Conservation (phyloP, 768 basidiomycete genomes). For the Amanita rimosa region DNA sequence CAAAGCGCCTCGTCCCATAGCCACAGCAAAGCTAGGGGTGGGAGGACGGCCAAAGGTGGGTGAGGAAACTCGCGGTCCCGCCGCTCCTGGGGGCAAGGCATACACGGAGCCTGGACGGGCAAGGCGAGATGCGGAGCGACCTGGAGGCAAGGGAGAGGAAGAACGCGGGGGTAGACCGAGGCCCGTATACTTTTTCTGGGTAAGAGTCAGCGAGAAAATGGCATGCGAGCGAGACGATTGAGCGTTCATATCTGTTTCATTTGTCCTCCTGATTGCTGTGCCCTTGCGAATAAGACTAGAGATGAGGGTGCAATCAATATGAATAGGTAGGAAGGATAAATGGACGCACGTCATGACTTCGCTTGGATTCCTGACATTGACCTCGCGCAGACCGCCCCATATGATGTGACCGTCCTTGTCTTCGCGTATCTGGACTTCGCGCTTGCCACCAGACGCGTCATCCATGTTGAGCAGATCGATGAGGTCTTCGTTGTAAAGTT, state of each 20-base stretch:
- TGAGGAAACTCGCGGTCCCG: slow-evolving; percentile 48
- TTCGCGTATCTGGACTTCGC: slow-evolving; percentile 92
- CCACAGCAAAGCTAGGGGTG: slow-evolving; percentile 69
- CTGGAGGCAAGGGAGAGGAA: slow-evolving; percentile 65
- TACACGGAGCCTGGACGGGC: slow-evolving; percentile 79
- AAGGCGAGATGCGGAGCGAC: slow-evolving; percentile 68
- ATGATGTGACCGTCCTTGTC: slow-evolving; percentile 96
- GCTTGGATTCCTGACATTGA: slow-evolving; percentile 67
- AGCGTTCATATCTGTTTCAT: slow-evolving; percentile 98
- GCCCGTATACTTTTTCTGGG: slow-evolving; percentile 80
- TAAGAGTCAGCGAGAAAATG: slow-evolving; percentile 93
- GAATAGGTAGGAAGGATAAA: slow-evolving; percentile 9
- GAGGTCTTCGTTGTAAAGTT: slow-evolving; percentile 98
- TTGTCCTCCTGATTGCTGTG: slow-evolving; percentile 83
- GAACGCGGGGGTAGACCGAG: slow-evolving; percentile 60
- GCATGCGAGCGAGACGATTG: slow-evolving; percentile 98
- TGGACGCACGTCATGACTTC: slow-evolving; percentile 87
- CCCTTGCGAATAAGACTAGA: slow-evolving; percentile 79
- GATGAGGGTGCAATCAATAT: slow-evolving; percentile 11
- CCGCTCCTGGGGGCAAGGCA: slow-evolving; percentile 20
- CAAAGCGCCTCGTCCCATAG: slow-evolving; percentile 57
- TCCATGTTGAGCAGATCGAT: slow-evolving; percentile 85
- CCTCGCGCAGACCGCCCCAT: slow-evolving; percentile 92
- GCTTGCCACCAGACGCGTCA: slow-evolving; percentile 50
- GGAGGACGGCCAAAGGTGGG: slow-evolving; percentile 70